phyloP scores from a whole-genome alignment of 495 filamentous ascomycete species.

The Schizothecium vesticola region DNA sequence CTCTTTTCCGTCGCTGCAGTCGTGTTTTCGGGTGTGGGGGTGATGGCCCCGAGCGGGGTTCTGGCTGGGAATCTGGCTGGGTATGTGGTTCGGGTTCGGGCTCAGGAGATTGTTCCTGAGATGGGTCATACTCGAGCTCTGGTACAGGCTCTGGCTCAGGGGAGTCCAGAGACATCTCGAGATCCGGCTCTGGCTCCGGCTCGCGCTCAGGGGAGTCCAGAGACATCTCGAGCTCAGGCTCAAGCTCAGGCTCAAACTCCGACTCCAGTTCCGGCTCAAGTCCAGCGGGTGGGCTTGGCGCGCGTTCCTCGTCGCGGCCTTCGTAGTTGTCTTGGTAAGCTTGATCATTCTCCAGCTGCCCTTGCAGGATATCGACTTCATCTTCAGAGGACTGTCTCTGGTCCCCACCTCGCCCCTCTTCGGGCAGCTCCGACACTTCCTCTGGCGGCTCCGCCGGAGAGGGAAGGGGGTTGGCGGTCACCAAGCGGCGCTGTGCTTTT shows the following conservation, averaged over 20 bases:
- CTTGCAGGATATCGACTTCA: background rate
- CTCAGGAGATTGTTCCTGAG: background rate
- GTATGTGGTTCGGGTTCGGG: background rate
- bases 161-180: background rate
- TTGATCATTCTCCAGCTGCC: background rate
- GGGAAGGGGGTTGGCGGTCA: background rate
- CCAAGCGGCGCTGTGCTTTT: background rate
- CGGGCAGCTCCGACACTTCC: background rate
- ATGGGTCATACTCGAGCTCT: background rate
- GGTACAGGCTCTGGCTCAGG: background rate
- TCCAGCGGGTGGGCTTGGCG: background rate
- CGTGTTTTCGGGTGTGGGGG: background rate
- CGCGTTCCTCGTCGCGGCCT: conserved; percentile 1
- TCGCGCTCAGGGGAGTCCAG: background rate
- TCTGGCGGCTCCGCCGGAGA: too few relatives aligned
- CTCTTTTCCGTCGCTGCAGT: conserved; percentile 12
- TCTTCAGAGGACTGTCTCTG: background rate
- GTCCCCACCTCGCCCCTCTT: background rate
- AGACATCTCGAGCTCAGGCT: background rate
- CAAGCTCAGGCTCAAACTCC: background rate
- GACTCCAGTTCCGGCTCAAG: background rate
- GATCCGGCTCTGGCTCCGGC: background rate
- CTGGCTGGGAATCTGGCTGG: background rate
- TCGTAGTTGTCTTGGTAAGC: background rate
- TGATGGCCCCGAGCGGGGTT: background rate